phyloP scores from a whole-genome alignment of 176 grass and related monocot species.

The Musa beccarii region DNA sequence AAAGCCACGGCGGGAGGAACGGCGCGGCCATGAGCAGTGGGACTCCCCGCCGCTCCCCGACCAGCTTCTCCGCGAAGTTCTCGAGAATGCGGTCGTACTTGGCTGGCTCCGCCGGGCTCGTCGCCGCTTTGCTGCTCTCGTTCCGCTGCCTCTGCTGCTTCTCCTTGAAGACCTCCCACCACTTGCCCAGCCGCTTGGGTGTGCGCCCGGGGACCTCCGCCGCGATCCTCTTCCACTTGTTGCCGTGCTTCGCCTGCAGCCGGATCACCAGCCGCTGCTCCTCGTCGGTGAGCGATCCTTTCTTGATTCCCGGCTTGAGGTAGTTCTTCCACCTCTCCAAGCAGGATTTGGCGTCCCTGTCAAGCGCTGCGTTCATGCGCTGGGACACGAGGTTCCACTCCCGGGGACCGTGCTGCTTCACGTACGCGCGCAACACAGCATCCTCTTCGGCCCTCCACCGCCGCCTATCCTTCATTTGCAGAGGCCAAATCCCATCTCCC shows the following conservation, averaged over 20 bases:
- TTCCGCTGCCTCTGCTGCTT: slow-evolving; percentile 73
- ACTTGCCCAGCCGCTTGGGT: slow-evolving; percentile 87
- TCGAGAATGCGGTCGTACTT: slow-evolving; percentile 88
- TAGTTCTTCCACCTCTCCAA: slow-evolving; percentile 99
- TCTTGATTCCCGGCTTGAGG: slow-evolving; percentile 81
- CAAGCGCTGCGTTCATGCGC: slow-evolving; percentile 72
- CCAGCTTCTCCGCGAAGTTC: slow-evolving; percentile 95
- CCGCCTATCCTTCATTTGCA: slow-evolving; percentile 94
- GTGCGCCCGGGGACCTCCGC: slow-evolving; percentile 84
- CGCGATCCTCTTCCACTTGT: slow-evolving; percentile 99
- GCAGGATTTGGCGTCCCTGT: slow-evolving; percentile 92
- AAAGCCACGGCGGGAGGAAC: slow-evolving; percentile 71
- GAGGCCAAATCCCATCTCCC: slow-evolving; percentile 50
- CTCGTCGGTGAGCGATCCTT: slow-evolving; percentile 80
- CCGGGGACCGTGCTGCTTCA: slow-evolving; percentile 70
- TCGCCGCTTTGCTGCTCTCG: slow-evolving; percentile 36
- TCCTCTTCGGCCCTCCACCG: slow-evolving; percentile 96
- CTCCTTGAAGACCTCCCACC: slow-evolving; percentile 99
- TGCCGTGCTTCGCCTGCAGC: slow-evolving; percentile 95
- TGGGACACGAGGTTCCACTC: slow-evolving; percentile 90
- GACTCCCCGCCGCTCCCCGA: slow-evolving; percentile 37
- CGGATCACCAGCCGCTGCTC: slow-evolving; percentile 83
- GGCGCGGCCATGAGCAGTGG: slow-evolving; percentile 64
- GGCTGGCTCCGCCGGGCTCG: slow-evolving; percentile 45
- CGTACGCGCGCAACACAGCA: slow-evolving; percentile 75